Base-by-base conservation (phyloP, 805 yeast genomes). In the Nakazawaea wyomingensis region DNA sequence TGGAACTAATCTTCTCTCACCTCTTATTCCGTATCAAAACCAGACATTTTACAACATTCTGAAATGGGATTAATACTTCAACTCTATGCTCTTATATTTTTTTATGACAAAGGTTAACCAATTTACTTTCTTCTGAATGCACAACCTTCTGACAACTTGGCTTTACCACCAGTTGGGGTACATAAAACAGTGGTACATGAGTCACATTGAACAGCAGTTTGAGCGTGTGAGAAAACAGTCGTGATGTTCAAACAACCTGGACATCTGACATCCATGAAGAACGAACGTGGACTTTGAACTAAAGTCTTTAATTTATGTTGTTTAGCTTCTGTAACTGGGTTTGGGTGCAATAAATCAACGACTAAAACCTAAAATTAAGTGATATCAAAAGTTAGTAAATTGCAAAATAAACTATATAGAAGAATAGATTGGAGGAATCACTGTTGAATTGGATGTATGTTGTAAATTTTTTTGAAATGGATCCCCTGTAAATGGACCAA, bases 91-190 rank as follows among this genome's bases (percentile, higher is more conserved):
- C n/a, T n/a, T n/a, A n/a, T n/a, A n/a, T n/a, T n/a, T n/a, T n/a
- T n/a, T n/a, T 21, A 27, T 24, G 14, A n/a, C 20, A 34, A 22
- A n/a, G n/a, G n/a, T n/a, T n/a, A n/a, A n/a, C 50, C 22, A 38
- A 50, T 57, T 84, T 87, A 91, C 88, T 91, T 93, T 78, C 88
- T 87, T 85, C 98, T 89, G 93, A 89, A 93, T 64, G 99, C 93
- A 69, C 95, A 86, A 74, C 99, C 99, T 79, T 95, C 99, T 61
- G 98, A 89, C 71, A 93, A 82, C 76, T 85, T 89, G 68, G 98
- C 97, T 82, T 93, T 93, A 80, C 99, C 99, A 81, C 99, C 99
- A 58, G 97, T 85, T 70, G 99, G 99, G 66, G 93, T 84, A 78
- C 98, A 90, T 68, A 93, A 85, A 55, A 93, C 97, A 57, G 96